These are phyloP conservation scores for Astrothelium macrocarpum DNA, from an alignment of 495 filamentous ascomycete genomes.

Conservation along the genomic window DNA sequence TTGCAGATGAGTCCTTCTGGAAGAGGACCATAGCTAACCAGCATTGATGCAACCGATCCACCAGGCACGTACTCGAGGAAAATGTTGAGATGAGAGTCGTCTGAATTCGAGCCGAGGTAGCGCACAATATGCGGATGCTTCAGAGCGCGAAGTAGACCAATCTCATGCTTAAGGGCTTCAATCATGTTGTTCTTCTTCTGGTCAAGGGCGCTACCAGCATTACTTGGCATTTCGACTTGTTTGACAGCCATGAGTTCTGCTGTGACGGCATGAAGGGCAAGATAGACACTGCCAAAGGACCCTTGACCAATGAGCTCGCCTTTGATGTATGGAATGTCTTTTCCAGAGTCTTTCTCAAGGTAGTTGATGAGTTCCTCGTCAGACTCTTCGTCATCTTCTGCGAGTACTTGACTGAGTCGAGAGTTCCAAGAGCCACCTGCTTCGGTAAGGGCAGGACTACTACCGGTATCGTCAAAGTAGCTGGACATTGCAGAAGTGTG, in stretches of 20 bases:
- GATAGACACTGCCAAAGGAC: conserved; percentile 92
- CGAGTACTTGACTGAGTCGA: conserved; percentile 49
- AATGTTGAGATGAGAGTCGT: conserved; percentile 92
- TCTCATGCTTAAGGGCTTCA: conserved; percentile 91
- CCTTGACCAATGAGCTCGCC: conserved; percentile 93
- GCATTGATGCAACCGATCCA: conserved; percentile 93
- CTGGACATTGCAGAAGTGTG: conserved; percentile 53
- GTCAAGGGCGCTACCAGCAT: conserved; percentile 69
- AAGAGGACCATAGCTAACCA: conserved; percentile 93
- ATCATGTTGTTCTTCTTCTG: conserved; percentile 96
- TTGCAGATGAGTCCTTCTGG: conserved; percentile 89
- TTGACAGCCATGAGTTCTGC: conserved; percentile 98
- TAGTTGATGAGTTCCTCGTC: conserved; percentile 53
- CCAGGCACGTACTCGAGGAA: conserved; percentile 99
- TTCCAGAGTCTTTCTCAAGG: conserved; percentile 84
- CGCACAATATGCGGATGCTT: conserved; percentile 97
- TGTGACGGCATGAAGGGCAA: conserved; percentile 93
- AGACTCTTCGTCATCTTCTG: conserved; percentile 76
- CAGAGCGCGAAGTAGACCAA: conserved; percentile 84
- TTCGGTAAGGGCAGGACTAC: conserved; percentile 53
- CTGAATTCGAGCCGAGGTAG: conserved; percentile 87
- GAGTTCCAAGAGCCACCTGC: conserved; percentile 61
- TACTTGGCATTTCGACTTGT: conserved; percentile 87
- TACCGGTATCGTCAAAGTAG: conserved; percentile 76
- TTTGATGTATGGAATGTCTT: conserved; percentile 98